Evolutionary conservation across 768 basidiomycete species (phyloP).

Genomic region (Boletus rex-veris): DNA sequence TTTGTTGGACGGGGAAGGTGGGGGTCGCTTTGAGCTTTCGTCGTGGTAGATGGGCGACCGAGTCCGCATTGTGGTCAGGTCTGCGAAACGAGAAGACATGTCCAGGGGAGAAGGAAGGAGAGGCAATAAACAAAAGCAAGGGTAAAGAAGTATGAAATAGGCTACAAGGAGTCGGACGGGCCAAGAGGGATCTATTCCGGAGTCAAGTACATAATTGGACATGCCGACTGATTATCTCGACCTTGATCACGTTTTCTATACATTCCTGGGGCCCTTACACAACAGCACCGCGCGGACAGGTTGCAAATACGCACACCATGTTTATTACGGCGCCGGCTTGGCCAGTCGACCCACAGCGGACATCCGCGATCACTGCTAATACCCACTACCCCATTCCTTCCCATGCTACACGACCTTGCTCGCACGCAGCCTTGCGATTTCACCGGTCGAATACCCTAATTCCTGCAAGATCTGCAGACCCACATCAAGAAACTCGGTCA

Average conservation of each 20-base stretch:
- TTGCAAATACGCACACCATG: slow-evolving; percentile 27
- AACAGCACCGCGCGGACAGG: slow-evolving; percentile 7
- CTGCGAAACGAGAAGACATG: slow-evolving; percentile 30
- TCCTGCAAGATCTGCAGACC: slow-evolving; percentile 38
- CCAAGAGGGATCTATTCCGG: slow-evolving; percentile 21
- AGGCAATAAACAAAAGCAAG: slow-evolving; percentile 4
- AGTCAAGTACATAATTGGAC: slow-evolving; percentile 30
- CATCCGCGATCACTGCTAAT: slow-evolving; percentile 15
- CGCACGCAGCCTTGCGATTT: slow-evolving; percentile 43
- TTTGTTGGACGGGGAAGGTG: slow-evolving; percentile 34
- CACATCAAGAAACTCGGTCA: not conserved
- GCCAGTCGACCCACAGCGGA: slow-evolving; percentile 29
- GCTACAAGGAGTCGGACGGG: slow-evolving; percentile 23
- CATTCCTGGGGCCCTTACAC: not conserved
- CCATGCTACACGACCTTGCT: slow-evolving; percentile 38
- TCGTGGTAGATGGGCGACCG: slow-evolving; percentile 30
- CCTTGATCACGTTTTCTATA: slow-evolving; percentile 25
- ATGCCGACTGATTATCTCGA: slow-evolving; percentile 30
- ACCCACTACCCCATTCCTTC: slow-evolving; percentile 20
- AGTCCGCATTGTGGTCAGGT: slow-evolving; percentile 27
- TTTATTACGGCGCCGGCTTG: slow-evolving; percentile 4
- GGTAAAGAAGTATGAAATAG: slow-evolving; percentile 23
- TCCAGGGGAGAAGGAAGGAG: slow-evolving; percentile 3
- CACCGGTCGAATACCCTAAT: slow-evolving; percentile 38
- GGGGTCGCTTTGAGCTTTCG: slow-evolving; percentile 27